Conservation (phyloP, 441 rosid species). For the Biscutella auriculata region DNA sequence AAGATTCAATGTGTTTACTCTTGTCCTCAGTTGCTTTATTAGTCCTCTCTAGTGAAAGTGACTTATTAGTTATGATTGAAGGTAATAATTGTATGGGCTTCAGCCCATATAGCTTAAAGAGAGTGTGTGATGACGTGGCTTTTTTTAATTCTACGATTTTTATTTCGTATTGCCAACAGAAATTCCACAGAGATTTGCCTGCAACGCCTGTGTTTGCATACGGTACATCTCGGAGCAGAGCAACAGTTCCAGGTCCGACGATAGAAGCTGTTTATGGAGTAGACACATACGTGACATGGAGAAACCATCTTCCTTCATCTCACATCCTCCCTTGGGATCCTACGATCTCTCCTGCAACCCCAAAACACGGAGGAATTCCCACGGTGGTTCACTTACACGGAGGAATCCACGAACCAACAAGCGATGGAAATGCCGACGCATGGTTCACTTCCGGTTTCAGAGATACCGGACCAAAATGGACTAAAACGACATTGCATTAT, state of each 20-base stretch:
- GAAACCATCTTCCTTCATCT: slow-evolving; percentile 65
- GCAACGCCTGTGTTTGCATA: slow-evolving; percentile 66
- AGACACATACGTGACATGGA: slow-evolving; percentile 62
- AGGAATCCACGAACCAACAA: slow-evolving; percentile 53
- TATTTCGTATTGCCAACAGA: slow-evolving; percentile 28
- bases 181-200: slow-evolving; percentile 85
- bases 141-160: too few relatives aligned
- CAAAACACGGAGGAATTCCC: slow-evolving; percentile 49
- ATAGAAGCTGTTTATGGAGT: slow-evolving; percentile 69
- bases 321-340: slow-evolving; percentile 92
- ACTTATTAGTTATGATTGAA: too few relatives aligned
- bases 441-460: slow-evolving; percentile 71
- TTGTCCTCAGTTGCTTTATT: neutral
- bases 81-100: too few relatives aligned
- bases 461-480: slow-evolving; percentile 67
- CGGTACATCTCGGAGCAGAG: slow-evolving; percentile 42
- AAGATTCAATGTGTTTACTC: neutral
- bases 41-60: neutral
- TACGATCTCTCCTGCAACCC: slow-evolving; percentile 57
- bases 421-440: slow-evolving; percentile 60
- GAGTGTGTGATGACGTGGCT: too few relatives aligned
- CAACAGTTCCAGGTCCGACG: slow-evolving; percentile 88
- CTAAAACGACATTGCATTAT: slow-evolving; percentile 43
- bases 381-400: slow-evolving; percentile 96
- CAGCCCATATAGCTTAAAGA: too few relatives aligned